These are phyloP conservation scores for Pharus latifolius DNA, from an alignment of 176 grass and related monocot species.

Conservation along the genomic window DNA sequence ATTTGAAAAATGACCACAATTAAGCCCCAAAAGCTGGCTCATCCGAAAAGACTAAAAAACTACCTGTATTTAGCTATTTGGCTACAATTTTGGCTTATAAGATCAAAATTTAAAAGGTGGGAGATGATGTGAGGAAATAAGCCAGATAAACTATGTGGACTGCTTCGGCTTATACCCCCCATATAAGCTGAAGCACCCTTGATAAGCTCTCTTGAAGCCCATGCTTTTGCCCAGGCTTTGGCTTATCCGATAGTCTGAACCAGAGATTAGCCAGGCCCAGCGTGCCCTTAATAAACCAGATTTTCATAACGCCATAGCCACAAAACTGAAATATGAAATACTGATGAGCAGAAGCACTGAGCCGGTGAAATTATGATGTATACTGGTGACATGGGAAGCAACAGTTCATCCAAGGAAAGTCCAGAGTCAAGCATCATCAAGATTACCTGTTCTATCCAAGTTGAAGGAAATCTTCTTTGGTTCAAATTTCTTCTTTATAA, in stretches of 20 bases:
- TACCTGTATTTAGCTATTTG: too few species aligned
- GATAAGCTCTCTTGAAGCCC: too few species aligned
- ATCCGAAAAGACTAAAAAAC: too few species aligned
- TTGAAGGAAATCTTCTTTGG: conserved; percentile 83
- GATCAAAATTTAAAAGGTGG: too few species aligned
- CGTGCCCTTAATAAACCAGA: not conserved
- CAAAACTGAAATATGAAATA: not conserved
- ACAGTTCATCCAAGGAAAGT: not conserved
- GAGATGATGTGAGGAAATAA: too few species aligned
- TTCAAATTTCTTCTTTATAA: conserved; percentile 79
- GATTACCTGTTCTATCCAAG: conserved; percentile 74
- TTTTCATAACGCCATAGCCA: conserved; percentile 4
- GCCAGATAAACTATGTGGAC: too few species aligned
- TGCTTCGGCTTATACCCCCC: too few species aligned
- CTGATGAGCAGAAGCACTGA: not conserved
- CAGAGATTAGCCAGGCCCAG: not conserved
- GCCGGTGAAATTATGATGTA: not conserved
- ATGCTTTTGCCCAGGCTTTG: too few species aligned
- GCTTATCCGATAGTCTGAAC: too few species aligned
- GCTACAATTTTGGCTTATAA: too few species aligned
- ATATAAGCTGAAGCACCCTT: too few species aligned
- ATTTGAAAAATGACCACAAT: not conserved
- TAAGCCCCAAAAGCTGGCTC: too few species aligned
- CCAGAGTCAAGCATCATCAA: not conserved
- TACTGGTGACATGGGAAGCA: not conserved